A percentile compares a stretch with the other conserved stretches of the same genome.
These are phyloP conservation scores for Amoeboaphelidium protococcarum DNA, from an alignment of 371 early-diverging fungal species.

Conservation along the genomic window DNA sequence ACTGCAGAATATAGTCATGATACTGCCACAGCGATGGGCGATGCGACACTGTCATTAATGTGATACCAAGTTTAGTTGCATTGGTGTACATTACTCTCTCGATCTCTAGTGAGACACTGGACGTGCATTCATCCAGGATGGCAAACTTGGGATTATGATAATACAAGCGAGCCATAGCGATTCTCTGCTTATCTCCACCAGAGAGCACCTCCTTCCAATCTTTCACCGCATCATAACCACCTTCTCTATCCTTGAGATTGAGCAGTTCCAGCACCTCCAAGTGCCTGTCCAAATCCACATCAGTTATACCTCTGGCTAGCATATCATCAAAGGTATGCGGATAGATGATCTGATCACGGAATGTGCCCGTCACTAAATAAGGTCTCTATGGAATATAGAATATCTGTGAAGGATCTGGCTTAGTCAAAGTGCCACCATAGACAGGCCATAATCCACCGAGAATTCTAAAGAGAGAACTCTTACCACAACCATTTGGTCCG, in stretches of 20 bases:
- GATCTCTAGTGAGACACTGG: constrained; percentile 58
- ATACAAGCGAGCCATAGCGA: constrained; percentile 33
- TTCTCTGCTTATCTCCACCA: constrained; percentile 74
- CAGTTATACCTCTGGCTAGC: constrained; percentile 34
- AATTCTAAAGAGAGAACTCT: constrained; percentile 68
- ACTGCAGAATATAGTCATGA: constrained; percentile 44
- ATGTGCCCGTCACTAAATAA: constrained; percentile 50
- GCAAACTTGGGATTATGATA: constrained; percentile 66
- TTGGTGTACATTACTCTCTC: constrained; percentile 69
- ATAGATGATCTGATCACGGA: constrained; percentile 69
- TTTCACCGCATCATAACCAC: constrained; percentile 58
- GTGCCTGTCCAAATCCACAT: constrained; percentile 25
- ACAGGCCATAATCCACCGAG: constrained; percentile 68
- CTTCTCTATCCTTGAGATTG: constrained; percentile 43
- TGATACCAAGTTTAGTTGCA: constrained; percentile 53
- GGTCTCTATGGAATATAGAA: constrained; percentile 77
- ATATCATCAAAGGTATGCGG: constrained; percentile 58
- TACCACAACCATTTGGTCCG: constrained; percentile 76
- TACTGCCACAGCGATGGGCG: constrained; percentile 66
- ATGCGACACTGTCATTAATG: constrained; percentile 66
- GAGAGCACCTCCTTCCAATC: constrained; percentile 78
- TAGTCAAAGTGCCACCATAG: constrained; percentile 17
- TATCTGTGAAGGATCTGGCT: constrained; percentile 21
- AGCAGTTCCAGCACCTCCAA: neutral
- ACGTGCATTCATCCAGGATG: constrained; percentile 60